These are phyloP conservation scores for Leccinum uliginosum DNA, from an alignment of 768 basidiomycete genomes.

Conservation along the genomic window DNA sequence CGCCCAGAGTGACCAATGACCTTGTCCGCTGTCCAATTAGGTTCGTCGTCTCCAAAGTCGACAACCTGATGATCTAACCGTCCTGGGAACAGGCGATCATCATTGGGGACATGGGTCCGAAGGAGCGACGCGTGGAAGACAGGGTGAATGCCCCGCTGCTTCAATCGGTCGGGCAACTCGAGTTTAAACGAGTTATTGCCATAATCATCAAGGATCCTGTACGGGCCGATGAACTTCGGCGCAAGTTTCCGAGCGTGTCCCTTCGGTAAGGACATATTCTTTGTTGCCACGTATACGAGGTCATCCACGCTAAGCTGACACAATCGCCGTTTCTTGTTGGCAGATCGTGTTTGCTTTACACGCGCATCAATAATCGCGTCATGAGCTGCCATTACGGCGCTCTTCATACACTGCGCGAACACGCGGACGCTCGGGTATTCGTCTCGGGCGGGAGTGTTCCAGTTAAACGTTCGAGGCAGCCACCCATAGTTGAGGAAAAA, in stretches of 20 bases:
- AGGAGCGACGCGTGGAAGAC: slow-evolving; percentile 33
- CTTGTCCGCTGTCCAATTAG: neutral
- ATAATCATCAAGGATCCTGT: slow-evolving; percentile 9
- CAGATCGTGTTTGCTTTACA: slow-evolving; percentile 30
- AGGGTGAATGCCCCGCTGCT: slow-evolving; percentile 23
- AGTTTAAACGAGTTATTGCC: slow-evolving; percentile 12
- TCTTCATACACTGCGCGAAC: slow-evolving; percentile 26
- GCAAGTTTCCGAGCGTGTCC: neutral
- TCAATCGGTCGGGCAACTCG: slow-evolving; percentile 26
- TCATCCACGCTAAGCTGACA: rapidly evolving
- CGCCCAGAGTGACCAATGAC: neutral
- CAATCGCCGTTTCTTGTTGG: slow-evolving; percentile 20
- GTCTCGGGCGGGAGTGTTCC: slow-evolving; percentile 5
- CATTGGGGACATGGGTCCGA: slow-evolving; percentile 19
- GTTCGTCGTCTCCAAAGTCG: neutral
- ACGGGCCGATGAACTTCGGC: neutral
- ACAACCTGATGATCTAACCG: too few species aligned
- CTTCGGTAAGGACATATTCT: neutral
- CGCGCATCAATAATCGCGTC: slow-evolving; percentile 26
- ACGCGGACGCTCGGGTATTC: slow-evolving; percentile 26
- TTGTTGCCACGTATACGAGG: neutral
- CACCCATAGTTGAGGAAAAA: slow-evolving; percentile 16
- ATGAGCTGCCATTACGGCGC: slow-evolving; percentile 30
- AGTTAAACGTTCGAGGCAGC: slow-evolving; percentile 13
- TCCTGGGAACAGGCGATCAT: slow-evolving; percentile 19